These are phyloP conservation scores for Carex littledalei DNA, from an alignment of 176 grass and related monocot species.

Conservation along the genomic window DNA sequence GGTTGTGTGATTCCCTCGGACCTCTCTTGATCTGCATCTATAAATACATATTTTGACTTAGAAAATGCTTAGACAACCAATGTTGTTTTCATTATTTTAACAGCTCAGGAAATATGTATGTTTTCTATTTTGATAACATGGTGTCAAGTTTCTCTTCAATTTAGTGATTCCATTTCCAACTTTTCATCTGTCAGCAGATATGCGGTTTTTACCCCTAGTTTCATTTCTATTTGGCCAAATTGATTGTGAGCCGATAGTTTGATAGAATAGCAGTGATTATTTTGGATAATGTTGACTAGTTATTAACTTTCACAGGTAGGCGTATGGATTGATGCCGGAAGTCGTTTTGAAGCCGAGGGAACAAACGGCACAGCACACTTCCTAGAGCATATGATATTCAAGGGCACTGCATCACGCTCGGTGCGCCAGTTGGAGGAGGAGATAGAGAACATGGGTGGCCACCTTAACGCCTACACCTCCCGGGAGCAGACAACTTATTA, in stretches of 20 bases:
- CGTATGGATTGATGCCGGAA: constrained; percentile 97
- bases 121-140: not conserved
- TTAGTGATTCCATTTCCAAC: not conserved
- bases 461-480: constrained; percentile 95
- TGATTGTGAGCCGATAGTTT: not conserved
- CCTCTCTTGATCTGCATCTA: not conserved
- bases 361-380: constrained; percentile 95
- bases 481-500: constrained; percentile 95
- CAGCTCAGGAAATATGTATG: not conserved
- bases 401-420: constrained; percentile 59
- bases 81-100: not conserved
- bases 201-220: not conserved
- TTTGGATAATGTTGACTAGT: not conserved
- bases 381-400: constrained; percentile 99
- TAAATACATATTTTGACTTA: not conserved
- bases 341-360: constrained; percentile 71
- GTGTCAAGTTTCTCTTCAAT: not conserved
- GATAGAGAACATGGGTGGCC: constrained; percentile 93
- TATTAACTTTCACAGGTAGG: constrained; percentile 27
- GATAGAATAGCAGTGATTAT: not conserved
- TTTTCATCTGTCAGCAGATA: not conserved
- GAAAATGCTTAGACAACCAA: not conserved
- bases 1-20: not conserved
- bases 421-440: constrained; percentile 77
- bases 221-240: not conserved